A percentile compares a stretch with the other conserved stretches of the same genome.
phyloP scores from a whole-genome alignment of 306 rosid species.

The Comarum palustre region DNA sequence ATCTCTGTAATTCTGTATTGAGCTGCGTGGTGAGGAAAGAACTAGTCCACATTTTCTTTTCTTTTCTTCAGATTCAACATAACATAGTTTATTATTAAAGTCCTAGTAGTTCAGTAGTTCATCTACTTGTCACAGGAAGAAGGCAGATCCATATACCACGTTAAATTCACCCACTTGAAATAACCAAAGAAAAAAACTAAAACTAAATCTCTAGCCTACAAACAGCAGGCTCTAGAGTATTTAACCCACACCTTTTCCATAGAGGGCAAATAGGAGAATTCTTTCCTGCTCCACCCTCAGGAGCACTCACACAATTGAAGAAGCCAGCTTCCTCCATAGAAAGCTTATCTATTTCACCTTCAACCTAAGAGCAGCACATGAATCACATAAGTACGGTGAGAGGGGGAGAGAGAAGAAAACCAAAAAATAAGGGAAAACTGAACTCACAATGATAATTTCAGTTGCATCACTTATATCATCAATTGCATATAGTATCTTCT shows the following conservation, averaged over 20 bases:
- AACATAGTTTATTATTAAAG: neutral
- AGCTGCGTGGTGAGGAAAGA: neutral
- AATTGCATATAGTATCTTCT: slow-evolving; percentile 65
- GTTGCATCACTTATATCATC: slow-evolving; percentile 67
- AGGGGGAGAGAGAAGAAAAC: slow-evolving; percentile 4
- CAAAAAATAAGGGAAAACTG: slow-evolving; percentile 20
- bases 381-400: neutral
- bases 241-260: slow-evolving; percentile 52
- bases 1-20: neutral
- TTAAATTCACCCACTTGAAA: neutral
- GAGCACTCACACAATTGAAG: slow-evolving; percentile 84
- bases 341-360: slow-evolving; percentile 93
- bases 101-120: neutral
- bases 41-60: neutral
- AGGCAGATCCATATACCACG: neutral
- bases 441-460: slow-evolving; percentile 70
- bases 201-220: neutral
- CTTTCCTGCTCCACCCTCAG: slow-evolving; percentile 76
- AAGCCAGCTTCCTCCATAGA: slow-evolving; percentile 91
- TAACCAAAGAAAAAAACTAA: neutral
- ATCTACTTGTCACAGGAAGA: neutral
- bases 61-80: neutral
- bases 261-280: slow-evolving; percentile 66
- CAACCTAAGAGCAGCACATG: slow-evolving; percentile 54
- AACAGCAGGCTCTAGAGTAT: neutral